Evolutionary conservation across 495 filamentous ascomycete species (phyloP).

Genomic region (Talaromyces nanjingensis): DNA sequence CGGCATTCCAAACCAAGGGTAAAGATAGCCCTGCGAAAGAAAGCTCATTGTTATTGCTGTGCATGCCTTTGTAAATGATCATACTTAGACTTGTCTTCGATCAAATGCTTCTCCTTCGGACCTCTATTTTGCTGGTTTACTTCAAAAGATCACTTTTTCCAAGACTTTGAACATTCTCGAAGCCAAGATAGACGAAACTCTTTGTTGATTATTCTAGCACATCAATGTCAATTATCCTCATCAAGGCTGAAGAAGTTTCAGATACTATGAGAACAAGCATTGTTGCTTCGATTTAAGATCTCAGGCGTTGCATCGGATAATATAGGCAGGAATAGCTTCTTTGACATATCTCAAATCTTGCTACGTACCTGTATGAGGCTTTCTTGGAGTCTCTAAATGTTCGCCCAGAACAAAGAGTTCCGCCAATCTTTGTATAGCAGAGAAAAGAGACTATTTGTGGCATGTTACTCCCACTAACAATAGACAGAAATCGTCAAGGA

Average conservation of each 20-base stretch:
- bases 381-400: neutral
- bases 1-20: no score
- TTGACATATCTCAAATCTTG: neutral
- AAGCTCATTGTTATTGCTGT: no score
- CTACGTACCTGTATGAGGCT: neutral
- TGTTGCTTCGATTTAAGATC: neutral
- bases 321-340: neutral
- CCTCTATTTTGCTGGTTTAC: no score
- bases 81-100: no score
- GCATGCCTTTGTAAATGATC: no score
- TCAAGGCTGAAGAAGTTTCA: neutral
- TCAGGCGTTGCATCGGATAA: neutral
- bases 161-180: no score
- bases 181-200: no score
- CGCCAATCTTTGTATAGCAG: neutral
- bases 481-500: neutral
- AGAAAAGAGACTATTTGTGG: neutral
- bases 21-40: no score
- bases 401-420: neutral
- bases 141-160: no score
- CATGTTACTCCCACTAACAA: neutral
- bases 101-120: no score
- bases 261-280: neutral
- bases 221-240: neutral
- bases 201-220: neutral